Evolutionary conservation across 768 basidiomycete genomes (phyloP).

Genomic region (Leccinum imitatum): DNA sequence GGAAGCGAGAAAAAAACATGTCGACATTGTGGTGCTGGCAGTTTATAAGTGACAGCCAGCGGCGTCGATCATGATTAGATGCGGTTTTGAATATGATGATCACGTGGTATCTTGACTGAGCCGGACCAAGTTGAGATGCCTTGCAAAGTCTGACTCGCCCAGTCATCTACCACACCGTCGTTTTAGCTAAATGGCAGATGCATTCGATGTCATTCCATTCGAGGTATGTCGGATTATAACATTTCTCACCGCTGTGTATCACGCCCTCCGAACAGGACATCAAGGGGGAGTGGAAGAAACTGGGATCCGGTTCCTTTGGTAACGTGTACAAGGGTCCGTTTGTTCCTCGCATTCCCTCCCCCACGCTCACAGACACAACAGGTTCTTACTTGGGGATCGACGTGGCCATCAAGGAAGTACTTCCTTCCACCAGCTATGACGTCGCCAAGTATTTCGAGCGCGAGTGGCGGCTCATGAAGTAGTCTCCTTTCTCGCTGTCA

Average conservation of each 20-base stretch:
- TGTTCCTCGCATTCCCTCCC: slow-evolving; percentile 1
- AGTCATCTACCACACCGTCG: neutral
- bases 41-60: too few relatives aligned
- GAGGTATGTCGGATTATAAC: slow-evolving; percentile 48
- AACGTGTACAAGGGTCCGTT: slow-evolving; percentile 75
- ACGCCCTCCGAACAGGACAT: slow-evolving; percentile 58
- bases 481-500: slow-evolving; percentile 15
- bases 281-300: slow-evolving; percentile 83
- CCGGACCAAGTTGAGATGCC: slow-evolving; percentile 13
- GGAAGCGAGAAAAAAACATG: neutral
- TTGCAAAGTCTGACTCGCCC: slow-evolving; percentile 3
- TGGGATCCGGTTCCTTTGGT: slow-evolving; percentile 92
- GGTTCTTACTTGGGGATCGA: slow-evolving; percentile 93
- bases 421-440: slow-evolving; percentile 89
- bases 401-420: slow-evolving; percentile 94
- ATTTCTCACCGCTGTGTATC: neutral
- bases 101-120: slow-evolving; percentile 26
- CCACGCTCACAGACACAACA: slow-evolving; percentile 29
- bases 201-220: slow-evolving; percentile 87
- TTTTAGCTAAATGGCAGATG: slow-evolving; percentile 48
- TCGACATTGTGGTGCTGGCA: neutral
- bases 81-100: slow-evolving; percentile 3
- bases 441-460: slow-evolving; percentile 97
- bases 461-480: slow-evolving; percentile 98
- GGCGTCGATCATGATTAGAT: slow-evolving; percentile 19